These are phyloP conservation scores for Yamadazyma sp. DNA, from an alignment of 805 yeast genomes.

Conservation along the genomic window DNA sequence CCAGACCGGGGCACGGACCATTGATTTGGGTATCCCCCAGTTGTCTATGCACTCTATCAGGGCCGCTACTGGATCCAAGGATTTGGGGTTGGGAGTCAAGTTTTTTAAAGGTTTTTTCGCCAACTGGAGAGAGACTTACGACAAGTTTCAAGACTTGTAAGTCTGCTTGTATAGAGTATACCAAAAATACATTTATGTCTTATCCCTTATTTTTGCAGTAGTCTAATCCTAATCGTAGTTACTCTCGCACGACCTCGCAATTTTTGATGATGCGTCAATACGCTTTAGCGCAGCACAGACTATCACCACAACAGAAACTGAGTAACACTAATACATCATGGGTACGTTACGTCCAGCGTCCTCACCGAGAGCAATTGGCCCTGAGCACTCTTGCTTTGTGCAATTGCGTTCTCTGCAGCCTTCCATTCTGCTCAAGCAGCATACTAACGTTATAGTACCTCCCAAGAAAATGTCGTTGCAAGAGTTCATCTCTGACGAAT, in stretches of 20 bases:
- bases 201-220: background rate
- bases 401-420: too few species aligned
- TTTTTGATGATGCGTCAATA: constrained; percentile 7
- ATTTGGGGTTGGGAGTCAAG: constrained; percentile 70
- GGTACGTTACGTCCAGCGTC: constrained; percentile 15
- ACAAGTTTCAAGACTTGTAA: constrained; percentile 45
- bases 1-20: constrained; percentile 70
- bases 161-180: background rate
- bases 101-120: constrained; percentile 70
- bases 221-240: background rate
- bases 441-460: constrained; percentile 26
- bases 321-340: constrained; percentile 11
- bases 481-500: constrained; percentile 45
- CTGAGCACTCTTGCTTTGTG: too few species aligned
- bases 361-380: too few species aligned
- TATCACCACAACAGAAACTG: too few species aligned
- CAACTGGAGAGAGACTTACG: constrained; percentile 63
- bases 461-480: constrained; percentile 48
- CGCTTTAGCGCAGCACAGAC: too few species aligned
- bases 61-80: constrained; percentile 77
- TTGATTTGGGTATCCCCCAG: constrained; percentile 82
- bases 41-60: constrained; percentile 85
- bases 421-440: too few species aligned
- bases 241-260: constrained; percentile 5
- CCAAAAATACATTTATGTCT: background rate